Base-by-base conservation (phyloP, 257 asterid genomes). In the Echium plantagineum region DNA sequence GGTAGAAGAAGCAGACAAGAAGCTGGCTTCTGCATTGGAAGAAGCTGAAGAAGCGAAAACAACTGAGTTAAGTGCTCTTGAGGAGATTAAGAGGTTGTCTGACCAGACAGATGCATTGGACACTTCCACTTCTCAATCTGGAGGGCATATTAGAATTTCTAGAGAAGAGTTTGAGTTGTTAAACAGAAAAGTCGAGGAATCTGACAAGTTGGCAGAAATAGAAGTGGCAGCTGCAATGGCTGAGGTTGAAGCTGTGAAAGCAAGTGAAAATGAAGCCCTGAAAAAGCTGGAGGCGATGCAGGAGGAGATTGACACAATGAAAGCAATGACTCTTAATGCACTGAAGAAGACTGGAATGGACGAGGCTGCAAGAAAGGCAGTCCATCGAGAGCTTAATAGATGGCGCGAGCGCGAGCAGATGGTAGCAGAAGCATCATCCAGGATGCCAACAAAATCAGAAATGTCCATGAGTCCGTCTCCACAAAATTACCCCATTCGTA, bases 211-310 rank as follows among this genome's bases (percentile, higher is more conserved):
- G 65, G 77, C 93, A 0, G 96, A 76, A 55, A 78, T 83, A 80
- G 85, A 67, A 73, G 90, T 90, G 57, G 89, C 79, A 18, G 95
- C 98, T 31, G 98, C 95, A 48, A 69, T 83, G 74, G 95, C 96
- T 56, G 95, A 83, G 77, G 87, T 74, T 20, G 96, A 85, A 63
- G 95, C 94, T 0, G 89, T 85, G 71, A 84, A 75, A 66, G 96
- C 95, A 15, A 79, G 91, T 18, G 88, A 90, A 71, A 66, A 82
- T 15, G 98, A 90, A 75, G 91, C 89, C 15, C 65, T 83, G 32
- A 72, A 81, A 80, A 83, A 78, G 74, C 59, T 90, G 58, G 85
- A 85, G 69, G 64, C 80, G 19, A 77, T 70, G 0, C 73, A 64
- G 70, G 87, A 87, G 78, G 96, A 87, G 67, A 83, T 83, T 5